Evolutionary conservation across 129 eudicot species (phyloP).

Genomic region (Solidago caesia): DNA sequence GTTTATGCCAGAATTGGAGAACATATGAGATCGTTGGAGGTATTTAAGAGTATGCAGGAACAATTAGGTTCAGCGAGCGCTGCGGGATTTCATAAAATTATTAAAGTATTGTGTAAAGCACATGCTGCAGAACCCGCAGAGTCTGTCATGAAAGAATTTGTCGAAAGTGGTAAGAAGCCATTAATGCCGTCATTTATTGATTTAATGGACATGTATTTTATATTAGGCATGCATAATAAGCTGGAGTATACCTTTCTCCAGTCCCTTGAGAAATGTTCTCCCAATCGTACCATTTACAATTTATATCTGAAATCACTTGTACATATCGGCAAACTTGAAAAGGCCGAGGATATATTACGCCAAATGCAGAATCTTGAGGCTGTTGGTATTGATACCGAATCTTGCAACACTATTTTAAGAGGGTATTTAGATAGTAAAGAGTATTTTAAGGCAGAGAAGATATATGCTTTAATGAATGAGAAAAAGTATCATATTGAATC

Average conservation of each 20-base stretch:
- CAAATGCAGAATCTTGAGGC: conserved; percentile 69
- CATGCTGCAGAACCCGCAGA: conserved; percentile 58
- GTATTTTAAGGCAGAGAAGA: conserved; percentile 56
- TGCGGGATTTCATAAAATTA: conserved; percentile 66
- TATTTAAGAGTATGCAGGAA: conserved; percentile 64
- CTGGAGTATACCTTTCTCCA: conserved; percentile 57
- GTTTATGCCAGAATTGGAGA: conserved; percentile 58
- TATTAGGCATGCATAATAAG: conserved; percentile 57
- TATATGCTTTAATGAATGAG: conserved; percentile 57
- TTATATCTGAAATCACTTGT: conserved; percentile 74
- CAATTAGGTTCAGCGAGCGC: conserved; percentile 41
- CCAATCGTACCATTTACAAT: conserved; percentile 52
- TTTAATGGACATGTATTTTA: conserved; percentile 57
- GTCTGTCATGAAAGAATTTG: conserved; percentile 72
- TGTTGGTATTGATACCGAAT: conserved; percentile 58
- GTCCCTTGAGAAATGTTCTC: conserved; percentile 57
- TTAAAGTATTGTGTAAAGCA: conserved; percentile 63
- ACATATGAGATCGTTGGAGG: conserved; percentile 60
- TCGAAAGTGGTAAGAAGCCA: conserved; percentile 66
- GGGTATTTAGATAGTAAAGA: conserved; percentile 58
- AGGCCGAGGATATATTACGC: conserved; percentile 71
- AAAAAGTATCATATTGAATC: conserved; percentile 69
- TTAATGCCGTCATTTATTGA: conserved; percentile 54
- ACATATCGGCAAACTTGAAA: conserved; percentile 46
- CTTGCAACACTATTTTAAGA: conserved; percentile 67